Conservation (phyloP, 495 filamentous ascomycete genomes). For the Penicillium turbatum region DNA sequence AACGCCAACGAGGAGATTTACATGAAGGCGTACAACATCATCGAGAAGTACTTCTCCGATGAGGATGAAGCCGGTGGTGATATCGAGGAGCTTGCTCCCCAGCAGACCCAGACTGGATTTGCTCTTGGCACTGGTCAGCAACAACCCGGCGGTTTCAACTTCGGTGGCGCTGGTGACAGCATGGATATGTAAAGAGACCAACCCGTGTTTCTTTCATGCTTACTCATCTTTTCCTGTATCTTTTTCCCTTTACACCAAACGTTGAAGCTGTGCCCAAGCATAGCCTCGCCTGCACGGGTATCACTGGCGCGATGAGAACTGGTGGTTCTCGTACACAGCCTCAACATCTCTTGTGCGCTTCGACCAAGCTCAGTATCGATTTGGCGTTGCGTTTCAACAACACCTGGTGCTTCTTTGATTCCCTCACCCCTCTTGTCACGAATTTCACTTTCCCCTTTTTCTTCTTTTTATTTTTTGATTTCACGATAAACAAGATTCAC, state of each 20-base stretch:
- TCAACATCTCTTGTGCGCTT: slow-evolving; percentile 1
- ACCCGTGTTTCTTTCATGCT: background rate
- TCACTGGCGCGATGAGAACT: background rate
- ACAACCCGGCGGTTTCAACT: slow-evolving; percentile 84
- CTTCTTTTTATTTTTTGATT: slow-evolving; percentile 29
- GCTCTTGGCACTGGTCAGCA: slow-evolving; percentile 75
- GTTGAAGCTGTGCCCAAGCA: slow-evolving; percentile 5
- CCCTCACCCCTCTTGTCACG: slow-evolving; percentile 17
- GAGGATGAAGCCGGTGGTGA: slow-evolving; percentile 86
- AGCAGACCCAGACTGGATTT: slow-evolving; percentile 69
- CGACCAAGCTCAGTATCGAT: slow-evolving; percentile 2
- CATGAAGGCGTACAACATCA: slow-evolving; percentile 99
- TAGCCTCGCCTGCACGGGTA: background rate
- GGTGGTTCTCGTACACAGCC: background rate
- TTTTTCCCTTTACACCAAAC: background rate
- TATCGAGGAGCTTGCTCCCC: slow-evolving; percentile 63
- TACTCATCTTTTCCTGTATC: background rate
- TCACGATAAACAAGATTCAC: slow-evolving; percentile 56
- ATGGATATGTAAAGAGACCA: slow-evolving; percentile 89
- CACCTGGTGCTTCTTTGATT: slow-evolving; percentile 10
- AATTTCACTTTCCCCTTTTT: slow-evolving; percentile 16
- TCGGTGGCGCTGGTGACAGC: slow-evolving; percentile 80
- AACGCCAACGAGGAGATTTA: slow-evolving; percentile 99
- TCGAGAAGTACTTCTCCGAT: slow-evolving; percentile 99
- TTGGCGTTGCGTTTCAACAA: slow-evolving; percentile 1